Base-by-base conservation (phyloP, 75 land plant species). In the Picea sitchensis region DNA sequence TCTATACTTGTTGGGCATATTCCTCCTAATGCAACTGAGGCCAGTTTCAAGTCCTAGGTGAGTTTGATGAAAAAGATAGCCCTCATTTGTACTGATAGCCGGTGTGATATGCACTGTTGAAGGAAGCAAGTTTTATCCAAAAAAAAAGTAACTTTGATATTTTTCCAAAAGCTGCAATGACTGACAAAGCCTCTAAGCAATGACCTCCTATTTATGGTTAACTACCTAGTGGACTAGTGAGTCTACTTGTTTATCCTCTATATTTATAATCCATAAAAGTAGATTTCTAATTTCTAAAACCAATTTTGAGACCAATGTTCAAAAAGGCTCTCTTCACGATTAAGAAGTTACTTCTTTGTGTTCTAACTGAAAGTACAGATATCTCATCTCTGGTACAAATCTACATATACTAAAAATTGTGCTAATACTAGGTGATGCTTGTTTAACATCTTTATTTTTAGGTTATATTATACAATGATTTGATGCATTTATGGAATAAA, bases 401-500 rank as follows among this genome's bases (percentile, higher is more conserved):
- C n/a, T 41, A 32, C 74, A 38, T 44, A n/a, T 3, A 38, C 41
- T 18, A n/a, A 36, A 32, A 15, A 30, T 32, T 71, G 44, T 44
- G 41, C 44, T 51, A 9, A 1, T n/a, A n/a, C 56, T 8, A 8
- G 7, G 13, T 41, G 74, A 71, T 71, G 74, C n/a, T 44, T 71
- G 3, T 44, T 1, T 71, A 44, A 11, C 56, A 20, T n/a, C n/a
- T n/a, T n/a, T n/a, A n/a, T n/a, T n/a, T n/a, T n/a, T n/a, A n/a
- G n/a, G n/a, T 34, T 67, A 67, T 15, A 34, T 67, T 34, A 18
- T 17, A 26, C 18, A 32, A 38, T 67, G 23, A 47, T 20, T 71
- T 36, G 41, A 44, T 71, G 74, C 54, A 71, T 71, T 65, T 71
- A n/a, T 44, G n/a, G 51, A 71, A 71, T n/a, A 71, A 44, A 17